Evolutionary conservation across 2,329 filamentous ascomycete genomes (phyloP), one percentile per base, ranked within the genome.

Genomic region (Teratosphaeria pseudoeucalypti): DNA sequence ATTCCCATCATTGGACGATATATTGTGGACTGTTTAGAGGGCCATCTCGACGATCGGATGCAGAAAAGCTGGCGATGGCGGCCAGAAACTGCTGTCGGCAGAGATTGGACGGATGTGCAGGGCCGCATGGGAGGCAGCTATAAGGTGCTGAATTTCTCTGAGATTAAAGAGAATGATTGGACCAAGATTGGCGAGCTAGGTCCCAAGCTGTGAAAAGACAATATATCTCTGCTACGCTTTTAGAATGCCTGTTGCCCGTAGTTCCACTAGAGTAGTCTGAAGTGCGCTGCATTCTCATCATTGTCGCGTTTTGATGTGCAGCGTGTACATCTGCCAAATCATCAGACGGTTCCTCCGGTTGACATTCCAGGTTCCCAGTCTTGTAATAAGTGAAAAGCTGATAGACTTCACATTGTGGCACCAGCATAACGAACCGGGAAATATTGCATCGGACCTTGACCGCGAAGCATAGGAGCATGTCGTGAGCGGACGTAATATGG

Each of bases 1-100:
- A 78, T 80, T 65, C 79, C 80, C 2, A 73, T 75, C 2, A 76
- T 83, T 52, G 81, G 81, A 0, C 70, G 73, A 4, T 76, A 80
- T 26, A 78, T 83, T 27, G 74, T 70, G 1, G 79, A 83, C 67
- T 73, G 74, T 4, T 57, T 83, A 49, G 77, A 81, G 60, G 76
- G 72, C 0, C 72, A 65, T 7, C 61, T 81, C 47, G 77, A 81
- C 49, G 67, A 66, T 7, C 73, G 73, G 55, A 65, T 81, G 61
- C 72, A 72, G 58, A 66, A 72, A 14, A 73, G 75, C 11, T 77
- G 81, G 62, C 70, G 77, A 56, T 83, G 81, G 80, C 70, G 81
- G 56, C 79, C 80, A 0, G 79, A 82, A 66, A 79, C 73, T 1
- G 78, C 78, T 7, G 68, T 76, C 1, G 60, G 70, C 10, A 71